A percentile compares a stretch with the other conserved stretches of the same genome.
phyloP scores from a whole-genome alignment of 306 rosid species.

The Arachis stenosperma region DNA sequence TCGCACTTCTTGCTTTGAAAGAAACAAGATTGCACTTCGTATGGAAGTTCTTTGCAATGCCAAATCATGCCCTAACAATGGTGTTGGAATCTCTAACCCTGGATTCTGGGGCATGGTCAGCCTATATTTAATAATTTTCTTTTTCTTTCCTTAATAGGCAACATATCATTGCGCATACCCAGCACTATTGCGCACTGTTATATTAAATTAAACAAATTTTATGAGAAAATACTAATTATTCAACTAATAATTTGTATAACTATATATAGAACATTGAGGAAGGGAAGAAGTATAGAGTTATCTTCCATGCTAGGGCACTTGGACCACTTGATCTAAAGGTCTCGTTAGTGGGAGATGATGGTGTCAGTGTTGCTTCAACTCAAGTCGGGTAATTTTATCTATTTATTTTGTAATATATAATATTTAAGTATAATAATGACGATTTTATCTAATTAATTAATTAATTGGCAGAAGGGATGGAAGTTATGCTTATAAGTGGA shows the following conservation, averaged over 20 bases:
- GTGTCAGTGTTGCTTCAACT: constrained; percentile 48
- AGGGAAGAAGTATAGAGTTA: constrained; percentile 62
- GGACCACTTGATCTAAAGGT: constrained; percentile 56
- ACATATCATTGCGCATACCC: no score
- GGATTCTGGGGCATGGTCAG: constrained; percentile 88
- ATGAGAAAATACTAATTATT: no score
- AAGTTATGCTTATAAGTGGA: constrained; percentile 27
- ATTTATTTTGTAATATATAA: no score
- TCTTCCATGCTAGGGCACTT: constrained; percentile 51
- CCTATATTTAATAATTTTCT: not conserved
- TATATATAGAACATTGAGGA: constrained; percentile 60
- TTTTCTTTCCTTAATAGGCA: not conserved
- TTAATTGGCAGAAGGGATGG: not conserved
- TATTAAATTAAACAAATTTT: no score
- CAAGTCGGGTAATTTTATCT: constrained; percentile 45
- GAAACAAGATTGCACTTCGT: constrained; percentile 63
- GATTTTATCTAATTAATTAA: not conserved
- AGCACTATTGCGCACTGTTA: no score
- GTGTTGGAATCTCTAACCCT: constrained; percentile 81
- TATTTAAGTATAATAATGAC: no score
- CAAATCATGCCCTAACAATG: constrained; percentile 58
- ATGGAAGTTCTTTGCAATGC: constrained; percentile 63
- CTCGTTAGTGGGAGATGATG: constrained; percentile 53
- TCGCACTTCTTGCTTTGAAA: constrained; percentile 63
- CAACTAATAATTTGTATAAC: not conserved